Evolutionary conservation across 768 basidiomycete species (phyloP).

Genomic region (Ramaria rubella): DNA sequence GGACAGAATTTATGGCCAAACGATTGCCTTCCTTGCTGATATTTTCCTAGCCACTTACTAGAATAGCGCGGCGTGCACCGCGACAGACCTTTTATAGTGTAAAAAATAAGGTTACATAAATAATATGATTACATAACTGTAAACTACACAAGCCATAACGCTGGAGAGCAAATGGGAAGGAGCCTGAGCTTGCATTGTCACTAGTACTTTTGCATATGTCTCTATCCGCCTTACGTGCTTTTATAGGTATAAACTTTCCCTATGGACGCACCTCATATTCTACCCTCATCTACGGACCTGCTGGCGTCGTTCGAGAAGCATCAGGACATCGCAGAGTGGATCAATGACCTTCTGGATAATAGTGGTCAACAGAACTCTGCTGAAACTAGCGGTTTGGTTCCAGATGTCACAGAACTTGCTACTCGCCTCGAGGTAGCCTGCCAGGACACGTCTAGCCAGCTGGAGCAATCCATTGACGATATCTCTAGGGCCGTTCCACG

Average conservation of each 20-base stretch:
- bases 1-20: too few relatives aligned
- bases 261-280: slow-evolving; percentile 1
- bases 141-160: too few relatives aligned
- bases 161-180: too few relatives aligned
- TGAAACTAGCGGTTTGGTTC: slow-evolving; percentile 12
- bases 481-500: slow-evolving; percentile 88
- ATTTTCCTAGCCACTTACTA: too few relatives aligned
- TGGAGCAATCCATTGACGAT: slow-evolving; percentile 88
- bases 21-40: too few relatives aligned
- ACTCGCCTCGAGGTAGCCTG: slow-evolving; percentile 76
- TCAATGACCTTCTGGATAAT: slow-evolving; percentile 53
- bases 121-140: too few relatives aligned
- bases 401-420: slow-evolving; percentile 56
- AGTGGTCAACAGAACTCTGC: slow-evolving; percentile 25
- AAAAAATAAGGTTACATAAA: too few relatives aligned
- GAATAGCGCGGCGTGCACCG: too few relatives aligned
- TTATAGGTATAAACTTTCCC: neutral
- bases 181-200: too few relatives aligned
- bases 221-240: neutral
- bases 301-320: slow-evolving; percentile 46
- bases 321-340: slow-evolving; percentile 60
- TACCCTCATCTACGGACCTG: slow-evolving; percentile 15
- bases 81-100: too few relatives aligned
- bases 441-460: slow-evolving; percentile 79
- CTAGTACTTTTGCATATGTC: neutral